Percentiles rank a stretch among this genome's conserved stretches.
These are phyloP conservation scores for Pseudomonodictys pantanalensis DNA, from an alignment of 495 filamentous ascomycete genomes.

Conservation along the genomic window DNA sequence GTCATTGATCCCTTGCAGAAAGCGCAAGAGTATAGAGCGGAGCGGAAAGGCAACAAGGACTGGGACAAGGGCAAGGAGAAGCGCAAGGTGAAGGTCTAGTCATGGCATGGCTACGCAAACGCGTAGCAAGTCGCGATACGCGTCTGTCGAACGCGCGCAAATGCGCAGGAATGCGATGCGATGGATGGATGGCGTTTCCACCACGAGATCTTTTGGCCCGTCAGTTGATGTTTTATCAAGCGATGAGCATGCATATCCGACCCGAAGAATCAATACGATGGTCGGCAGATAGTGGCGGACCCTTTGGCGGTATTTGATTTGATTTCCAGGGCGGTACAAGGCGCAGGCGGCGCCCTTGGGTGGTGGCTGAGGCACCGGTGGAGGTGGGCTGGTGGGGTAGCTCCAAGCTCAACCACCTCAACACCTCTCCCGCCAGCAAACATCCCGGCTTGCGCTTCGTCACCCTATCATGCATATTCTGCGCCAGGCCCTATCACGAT, in stretches of 20 bases:
- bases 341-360: background rate
- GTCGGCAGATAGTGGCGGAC: background rate
- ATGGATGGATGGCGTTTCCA: background rate
- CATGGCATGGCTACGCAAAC: background rate
- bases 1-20: slow-evolving; percentile 94
- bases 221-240: background rate
- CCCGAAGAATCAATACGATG: background rate
- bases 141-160: background rate
- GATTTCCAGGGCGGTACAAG: background rate
- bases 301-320: background rate
- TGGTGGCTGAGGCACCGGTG: background rate
- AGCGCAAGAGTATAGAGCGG: slow-evolving; percentile 58
- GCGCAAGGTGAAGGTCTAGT: background rate
- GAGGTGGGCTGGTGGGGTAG: background rate
- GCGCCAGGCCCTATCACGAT: too few species aligned
- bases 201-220: background rate
- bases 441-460: background rate
- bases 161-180: background rate
- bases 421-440: background rate
- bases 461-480: background rate
- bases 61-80: slow-evolving; percentile 6
- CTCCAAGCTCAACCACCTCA: background rate
- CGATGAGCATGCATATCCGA: too few species aligned
- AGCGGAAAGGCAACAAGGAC: slow-evolving; percentile 24
- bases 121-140: background rate